Evolutionary conservation across 768 basidiomycete genomes (phyloP), one percentile per base, ranked within the genome.

Genomic region (Mycena epipterygia): DNA sequence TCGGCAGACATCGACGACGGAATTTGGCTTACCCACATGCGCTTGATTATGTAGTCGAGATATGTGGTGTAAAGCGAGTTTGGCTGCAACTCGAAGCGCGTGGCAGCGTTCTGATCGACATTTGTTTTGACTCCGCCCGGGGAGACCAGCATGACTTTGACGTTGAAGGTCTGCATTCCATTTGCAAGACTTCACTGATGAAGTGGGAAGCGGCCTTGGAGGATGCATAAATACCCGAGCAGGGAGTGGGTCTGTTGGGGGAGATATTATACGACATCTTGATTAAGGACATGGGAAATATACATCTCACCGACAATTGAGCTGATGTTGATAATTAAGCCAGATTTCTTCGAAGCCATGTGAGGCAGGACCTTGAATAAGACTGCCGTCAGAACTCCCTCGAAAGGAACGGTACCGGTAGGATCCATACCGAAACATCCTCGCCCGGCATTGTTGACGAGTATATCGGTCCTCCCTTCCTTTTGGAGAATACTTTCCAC

Each of bases 161-260:
- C 37, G 19, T 66, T 58, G 55, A 66, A 51, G 64, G 64, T 37
- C 46, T 44, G 55, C 64, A 66, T 29, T 66, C 64, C 64, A 66
- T 66, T 5, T 57, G 56, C 25, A 66, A 13, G 5, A 58, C 44
- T 27, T 63, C 61, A 23, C 6, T 63, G 23, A 52, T 39, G 17
- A 12, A 16, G 14, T 52, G 32, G 13, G 25, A 33, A 6, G 61
- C 61, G 33, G 61, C 61, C 30, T 63, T 63, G 8, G 61, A 63
- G 25, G 61, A 66, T 1, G 53, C 64, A 19, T 66, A 66, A 19
- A 66, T 35, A 2, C 64, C 64, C 5, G 55, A 8, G 55, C 64
- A 66, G 16, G 64, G 64, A 9, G 64, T 66, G 5, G 64, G 64
- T 46, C 64, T 66, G 25, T 8, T 2, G 9, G 13, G 5, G 5